Evolutionary conservation across 1,284 basidiomycete genomes (phyloP).

Genomic region (Sanghuangporus sanghuang): DNA sequence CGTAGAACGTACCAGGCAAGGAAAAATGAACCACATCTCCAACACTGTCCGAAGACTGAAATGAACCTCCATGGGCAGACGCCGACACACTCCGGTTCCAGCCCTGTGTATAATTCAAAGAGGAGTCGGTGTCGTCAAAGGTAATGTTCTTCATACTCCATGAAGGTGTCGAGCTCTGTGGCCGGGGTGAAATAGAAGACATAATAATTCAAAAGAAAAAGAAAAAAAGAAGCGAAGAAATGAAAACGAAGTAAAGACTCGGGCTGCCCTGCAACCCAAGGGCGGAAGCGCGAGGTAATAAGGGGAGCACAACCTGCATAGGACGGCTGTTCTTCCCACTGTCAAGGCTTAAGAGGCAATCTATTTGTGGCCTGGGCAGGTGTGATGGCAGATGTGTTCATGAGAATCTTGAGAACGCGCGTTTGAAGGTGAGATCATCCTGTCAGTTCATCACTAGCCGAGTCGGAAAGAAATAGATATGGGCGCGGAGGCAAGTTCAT

Average conservation of each 20-base stretch:
- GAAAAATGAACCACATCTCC: conserved; percentile 9
- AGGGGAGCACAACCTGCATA: conserved; percentile 6
- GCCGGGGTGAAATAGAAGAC: conserved; percentile 7
- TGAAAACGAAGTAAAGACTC: conserved; percentile 1
- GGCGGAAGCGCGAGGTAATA: conserved; percentile 8
- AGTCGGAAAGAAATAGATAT: background rate
- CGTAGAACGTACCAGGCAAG: conserved; percentile 9
- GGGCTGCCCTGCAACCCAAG: conserved; percentile 18
- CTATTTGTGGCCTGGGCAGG: background rate
- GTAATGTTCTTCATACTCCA: conserved; percentile 15
- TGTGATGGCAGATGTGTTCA: background rate
- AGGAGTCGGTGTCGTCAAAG: conserved; percentile 17
- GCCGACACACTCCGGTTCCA: conserved; percentile 12
- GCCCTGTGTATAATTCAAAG: conserved; percentile 18
- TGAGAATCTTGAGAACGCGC: background rate
- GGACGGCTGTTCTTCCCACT: background rate
- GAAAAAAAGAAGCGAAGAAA: conserved; percentile 4
- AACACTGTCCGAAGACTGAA: background rate
- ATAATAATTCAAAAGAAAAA: background rate
- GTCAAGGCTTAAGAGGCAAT: conserved; percentile 4
- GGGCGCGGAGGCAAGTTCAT: conserved; percentile 3
- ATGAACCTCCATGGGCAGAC: conserved; percentile 11
- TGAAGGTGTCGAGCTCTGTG: background rate
- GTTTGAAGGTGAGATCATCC: background rate
- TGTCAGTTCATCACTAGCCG: conserved; percentile 6